Percentiles rank a stretch among this genome's conserved stretches.
phyloP scores from a whole-genome alignment of 2,329 filamentous ascomycete genomes.

The Pseudocercospora cruenta region DNA sequence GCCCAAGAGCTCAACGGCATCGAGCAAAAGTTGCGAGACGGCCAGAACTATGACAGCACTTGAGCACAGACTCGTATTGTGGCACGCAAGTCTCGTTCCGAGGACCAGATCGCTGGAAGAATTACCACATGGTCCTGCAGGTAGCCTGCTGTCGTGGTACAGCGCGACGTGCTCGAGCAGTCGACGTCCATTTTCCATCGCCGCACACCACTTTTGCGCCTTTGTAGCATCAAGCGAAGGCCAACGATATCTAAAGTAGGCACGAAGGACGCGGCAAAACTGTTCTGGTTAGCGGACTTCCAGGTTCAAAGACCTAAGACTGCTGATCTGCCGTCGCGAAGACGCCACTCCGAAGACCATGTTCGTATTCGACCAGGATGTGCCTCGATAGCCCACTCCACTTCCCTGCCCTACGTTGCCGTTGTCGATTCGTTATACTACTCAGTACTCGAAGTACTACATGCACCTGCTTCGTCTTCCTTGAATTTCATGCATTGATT shows the following conservation, averaged over 20 bases:
- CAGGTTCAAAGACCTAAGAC: background rate
- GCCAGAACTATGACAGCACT: background rate
- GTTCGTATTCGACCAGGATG: constrained; percentile 17
- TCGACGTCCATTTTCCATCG: background rate
- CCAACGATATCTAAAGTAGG: background rate
- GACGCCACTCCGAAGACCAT: background rate
- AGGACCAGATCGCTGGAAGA: background rate
- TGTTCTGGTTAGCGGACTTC: background rate
- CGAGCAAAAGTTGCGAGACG: background rate
- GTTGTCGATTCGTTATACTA: background rate
- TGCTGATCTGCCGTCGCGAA: constrained; percentile 13
- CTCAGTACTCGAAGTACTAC: background rate
- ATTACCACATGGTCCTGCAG: background rate
- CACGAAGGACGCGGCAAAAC: background rate
- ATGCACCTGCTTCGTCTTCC: background rate
- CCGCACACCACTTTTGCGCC: background rate
- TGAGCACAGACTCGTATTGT: background rate
- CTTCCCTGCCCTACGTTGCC: constrained; percentile 7
- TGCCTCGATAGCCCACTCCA: constrained; percentile 7
- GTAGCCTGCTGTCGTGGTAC: background rate
- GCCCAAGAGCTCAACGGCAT: background rate
- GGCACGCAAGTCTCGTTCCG: background rate
- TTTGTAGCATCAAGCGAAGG: background rate
- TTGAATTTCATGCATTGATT: background rate
- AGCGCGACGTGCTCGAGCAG: background rate